Evolutionary conservation across 2,329 filamentous ascomycete genomes (phyloP), one percentile per base, ranked within the genome.

Genomic region (Cercospora sesami): DNA sequence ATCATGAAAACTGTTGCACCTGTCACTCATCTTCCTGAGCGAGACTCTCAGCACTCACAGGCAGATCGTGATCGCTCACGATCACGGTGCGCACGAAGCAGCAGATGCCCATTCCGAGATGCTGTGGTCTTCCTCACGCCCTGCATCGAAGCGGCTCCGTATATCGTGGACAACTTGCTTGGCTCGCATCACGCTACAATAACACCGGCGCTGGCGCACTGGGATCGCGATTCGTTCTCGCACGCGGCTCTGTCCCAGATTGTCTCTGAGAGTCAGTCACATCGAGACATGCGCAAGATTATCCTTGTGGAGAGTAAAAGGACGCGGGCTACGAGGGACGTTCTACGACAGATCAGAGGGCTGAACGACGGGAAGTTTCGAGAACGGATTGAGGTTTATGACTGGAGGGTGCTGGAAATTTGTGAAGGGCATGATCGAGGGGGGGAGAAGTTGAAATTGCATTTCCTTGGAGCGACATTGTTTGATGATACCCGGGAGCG

Each of bases 221-320:
- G 77, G 78, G 71, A 76, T 21, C 75, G 77, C 26, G 72, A 77
- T 39, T 73, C 71, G 30, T 74, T 73, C 69, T 65, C 70, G 8
- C 68, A 75, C 51, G 42, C 68, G 3, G 61, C 61, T 6, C 51
- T 66, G 6, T 68, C 70, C 2, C 67, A 69, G 3, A 75, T 69
- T 1, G 74, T 78, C 18, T 73, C 73, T 4, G 78, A 79, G 58
- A 76, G 73, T 48, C 78, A 79, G 61, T 70, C 77, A 1, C 74
- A 77, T 60, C 65, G 64, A 5, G 77, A 73, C 5, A 65, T 76
- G 68, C 65, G 72, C 10, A 79, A 78, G 59, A 65, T 79, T 21
- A 72, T 78, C 0, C 66, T 79, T 12, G 76, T 79, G 5, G 77
- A 79, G 60, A 64, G 66, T 23, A 71, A 69, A 14, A 70, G 77